These are phyloP conservation scores for Omphalotus olearius DNA, from an alignment of 1,284 basidiomycete species.

Conservation along the genomic window DNA sequence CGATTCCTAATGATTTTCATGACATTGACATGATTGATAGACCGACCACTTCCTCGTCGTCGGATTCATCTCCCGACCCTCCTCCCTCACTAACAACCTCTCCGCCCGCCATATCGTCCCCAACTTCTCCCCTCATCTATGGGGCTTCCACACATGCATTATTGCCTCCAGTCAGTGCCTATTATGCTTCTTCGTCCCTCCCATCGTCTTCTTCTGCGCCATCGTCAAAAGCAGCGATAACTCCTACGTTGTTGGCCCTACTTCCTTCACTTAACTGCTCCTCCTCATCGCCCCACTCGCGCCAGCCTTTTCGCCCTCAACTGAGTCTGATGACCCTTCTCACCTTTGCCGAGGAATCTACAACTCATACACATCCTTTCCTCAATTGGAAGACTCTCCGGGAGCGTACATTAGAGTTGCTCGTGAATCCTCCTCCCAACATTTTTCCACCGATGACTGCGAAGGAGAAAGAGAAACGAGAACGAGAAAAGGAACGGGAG, in stretches of 20 bases:
- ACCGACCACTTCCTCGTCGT: constrained; percentile 6
- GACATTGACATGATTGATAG: constrained; percentile 8
- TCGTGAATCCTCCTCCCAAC: constrained; percentile 1
- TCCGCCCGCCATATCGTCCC: constrained; percentile 5
- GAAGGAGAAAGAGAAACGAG: constrained; percentile 3
- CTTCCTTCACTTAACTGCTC: constrained; percentile 9
- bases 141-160: background rate
- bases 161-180: constrained; percentile 9
- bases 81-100: background rate
- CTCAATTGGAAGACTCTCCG: constrained; percentile 18
- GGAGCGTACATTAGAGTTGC: constrained; percentile 12
- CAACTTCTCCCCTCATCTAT: background rate
- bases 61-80: constrained; percentile 3
- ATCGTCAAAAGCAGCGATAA: constrained; percentile 1
- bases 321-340: constrained; percentile 7
- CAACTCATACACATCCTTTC: constrained; percentile 14
- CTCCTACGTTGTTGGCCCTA: constrained; percentile 8
- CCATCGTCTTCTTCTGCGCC: background rate
- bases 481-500: background rate
- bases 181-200: constrained; percentile 7
- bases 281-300: constrained; percentile 1
- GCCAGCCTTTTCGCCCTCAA: background rate
- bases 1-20: constrained; percentile 7
- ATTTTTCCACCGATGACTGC: background rate
- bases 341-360: constrained; percentile 13